Base-by-base conservation (phyloP, 352 stramenopile genomes). In the Phytophthora sojae region DNA sequence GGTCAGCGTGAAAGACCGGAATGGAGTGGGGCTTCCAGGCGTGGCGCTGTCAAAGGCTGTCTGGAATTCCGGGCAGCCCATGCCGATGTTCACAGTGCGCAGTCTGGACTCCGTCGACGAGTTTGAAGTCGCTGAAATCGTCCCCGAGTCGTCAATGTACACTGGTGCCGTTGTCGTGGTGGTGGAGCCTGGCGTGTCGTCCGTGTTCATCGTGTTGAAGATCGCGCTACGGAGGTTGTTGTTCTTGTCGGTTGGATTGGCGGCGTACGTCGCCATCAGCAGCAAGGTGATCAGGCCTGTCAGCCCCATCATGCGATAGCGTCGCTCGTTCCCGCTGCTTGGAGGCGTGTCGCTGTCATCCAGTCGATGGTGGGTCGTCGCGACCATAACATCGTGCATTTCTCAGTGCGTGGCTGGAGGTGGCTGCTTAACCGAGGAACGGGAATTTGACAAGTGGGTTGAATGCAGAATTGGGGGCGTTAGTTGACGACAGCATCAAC, bases 11-110 rank as follows among this genome's bases (percentile, higher is more conserved):
- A 89, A 89, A 1, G 78, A 74, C 11, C 74, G 76, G 60, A 86
- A 89, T 6, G 82, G 80, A 1, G 52, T 65, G 5, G 59, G 67
- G 11, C 42, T 60, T 23, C 73, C 80, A 1, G 69, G 64, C 9
- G 73, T 82, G 21, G 78, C 75, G 14, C 66, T 77, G 58, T 79
- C 75, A 55, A 85, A 90, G 11, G 75, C 65, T 9, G 67, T 66
- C 47, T 85, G 51, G 37, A 90, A 86, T 47, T 89, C 83, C 3
- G 80, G 80, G 53, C 82, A 90, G 19, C 82, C 82, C 69, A 89
- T 70, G 21, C 51, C 71, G 19, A 82, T 65, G 11, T 57, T 75
- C 29, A 82, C 66, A 6, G 23, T 44, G 17, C 60, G 66, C 7
- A 75, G 44, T 39, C 53, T 56, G 2, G 71, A 75, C 39, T 73